Base-by-base conservation (phyloP, 805 yeast species). In the Metschnikowia chrysomelidarum region DNA sequence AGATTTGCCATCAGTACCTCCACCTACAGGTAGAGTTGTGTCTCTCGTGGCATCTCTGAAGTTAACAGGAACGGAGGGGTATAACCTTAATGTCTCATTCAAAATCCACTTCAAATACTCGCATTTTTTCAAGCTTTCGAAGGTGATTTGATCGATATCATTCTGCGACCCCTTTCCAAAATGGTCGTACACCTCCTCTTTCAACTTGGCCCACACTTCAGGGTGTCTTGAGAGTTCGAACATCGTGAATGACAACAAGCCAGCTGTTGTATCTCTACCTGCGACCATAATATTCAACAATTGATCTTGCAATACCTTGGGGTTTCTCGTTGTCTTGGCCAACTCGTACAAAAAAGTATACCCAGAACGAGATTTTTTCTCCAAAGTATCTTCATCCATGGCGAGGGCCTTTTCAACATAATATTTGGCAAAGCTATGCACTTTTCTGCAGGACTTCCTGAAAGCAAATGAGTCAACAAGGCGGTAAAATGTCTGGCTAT, bases 211-310 rank as follows among this genome's bases (percentile, higher is more conserved):
- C 50, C 49, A 62, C 8, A 62, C 36, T n/a, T 49, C 43, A 7
- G 62, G 67, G 41, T 61, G 50, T 46, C 63, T 52, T 2, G 69
- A 50, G 32, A 64, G 54, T 46, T 63, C 68, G 32, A 49, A 60
- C 32, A 62, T 41, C 6, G 57, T 41, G 36, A 62, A 62, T 17
- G 67, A 59, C 40, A 64, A 52, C 35, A 62, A 53, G 2, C 66
- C 69, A 10, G 70, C 70, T 16, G 70, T 64, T 20, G 70, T 64
- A 45, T 64, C 70, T 56, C 70, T 62, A 12, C 69, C 70, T 24
- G 70, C 70, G 22, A 64, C 48, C 53, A 64, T 56, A 29, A 64
- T 64, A 39, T 64, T 64, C 44, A 64, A 58, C 40, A 62, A 50
- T 40, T 64, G 70, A 42, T 64, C 68, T 40, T 61, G 56, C 36